A percentile compares a stretch with the other conserved stretches of the same genome.
These are phyloP conservation scores for Heteromeles arbutifolia DNA, from an alignment of 306 rosid species.

Conservation along the genomic window DNA sequence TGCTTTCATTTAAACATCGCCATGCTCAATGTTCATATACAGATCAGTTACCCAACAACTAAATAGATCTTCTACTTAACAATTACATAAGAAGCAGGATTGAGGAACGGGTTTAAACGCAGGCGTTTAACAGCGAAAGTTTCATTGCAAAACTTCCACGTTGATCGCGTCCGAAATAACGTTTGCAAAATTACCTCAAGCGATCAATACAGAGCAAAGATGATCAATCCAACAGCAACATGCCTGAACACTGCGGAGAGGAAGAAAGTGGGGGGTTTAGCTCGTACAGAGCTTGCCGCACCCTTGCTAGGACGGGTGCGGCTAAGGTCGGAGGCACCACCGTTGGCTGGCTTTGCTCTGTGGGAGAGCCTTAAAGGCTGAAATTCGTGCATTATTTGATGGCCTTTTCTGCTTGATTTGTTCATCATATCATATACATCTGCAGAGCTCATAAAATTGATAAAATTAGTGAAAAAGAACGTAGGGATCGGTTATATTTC, in stretches of 20 bases:
- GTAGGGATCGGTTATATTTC: neutral
- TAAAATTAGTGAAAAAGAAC: neutral
- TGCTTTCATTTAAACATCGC: neutral
- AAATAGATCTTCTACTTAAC: neutral
- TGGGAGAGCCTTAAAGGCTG: constrained; percentile 1
- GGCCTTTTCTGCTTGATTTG: constrained; percentile 18
- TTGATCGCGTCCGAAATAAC: neutral
- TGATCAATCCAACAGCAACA: constrained; percentile 21
- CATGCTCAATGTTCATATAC: neutral
- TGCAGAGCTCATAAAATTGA: constrained; percentile 13
- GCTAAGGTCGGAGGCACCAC: constrained; percentile 27
- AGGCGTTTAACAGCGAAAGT: neutral
- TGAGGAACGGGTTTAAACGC: too few relatives aligned
- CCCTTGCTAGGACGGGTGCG: constrained; percentile 10
- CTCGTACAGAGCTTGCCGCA: constrained; percentile 15
- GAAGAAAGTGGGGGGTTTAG: constrained; percentile 18
- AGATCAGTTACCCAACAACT: too few relatives aligned
- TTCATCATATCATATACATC: constrained; percentile 2
- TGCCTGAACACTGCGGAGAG: constrained; percentile 16
- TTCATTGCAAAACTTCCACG: neutral
- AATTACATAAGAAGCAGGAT: neutral
- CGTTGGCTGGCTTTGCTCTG: constrained; percentile 20
- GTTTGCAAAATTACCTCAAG: neutral
- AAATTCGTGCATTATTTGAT: constrained; percentile 19
- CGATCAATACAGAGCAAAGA: constrained; percentile 12